Conservation (phyloP, 2,329 filamentous ascomycete genomes). For the Drechslerella coelobrocha region DNA sequence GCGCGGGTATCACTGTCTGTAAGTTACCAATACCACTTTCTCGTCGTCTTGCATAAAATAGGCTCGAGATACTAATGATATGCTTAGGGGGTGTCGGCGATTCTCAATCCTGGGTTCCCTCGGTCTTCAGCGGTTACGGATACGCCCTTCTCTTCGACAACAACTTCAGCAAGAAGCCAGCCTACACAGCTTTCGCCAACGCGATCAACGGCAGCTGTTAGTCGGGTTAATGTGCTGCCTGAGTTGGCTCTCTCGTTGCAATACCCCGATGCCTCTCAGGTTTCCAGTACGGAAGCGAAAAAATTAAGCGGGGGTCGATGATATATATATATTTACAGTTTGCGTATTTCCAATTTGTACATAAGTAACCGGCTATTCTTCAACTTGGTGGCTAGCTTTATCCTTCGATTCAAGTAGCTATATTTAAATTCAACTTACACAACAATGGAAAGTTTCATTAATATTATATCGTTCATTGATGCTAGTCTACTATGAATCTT, state of each 20-base stretch:
- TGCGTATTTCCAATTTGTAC: not conserved
- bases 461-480: too few species aligned
- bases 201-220: slow-evolving; percentile 56
- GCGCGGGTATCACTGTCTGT: slow-evolving; percentile 72
- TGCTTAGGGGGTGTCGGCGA: slow-evolving; percentile 58
- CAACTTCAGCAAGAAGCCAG: slow-evolving; percentile 63
- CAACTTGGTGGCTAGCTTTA: too few species aligned
- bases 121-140: slow-evolving; percentile 59
- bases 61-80: slow-evolving; percentile 10
- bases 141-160: slow-evolving; percentile 66
- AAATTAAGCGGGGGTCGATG: too few species aligned
- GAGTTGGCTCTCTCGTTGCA: not conserved
- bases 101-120: slow-evolving; percentile 64
- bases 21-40: slow-evolving; percentile 11
- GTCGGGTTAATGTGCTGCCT: not conserved
- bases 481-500: too few species aligned
- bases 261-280: too few species aligned
- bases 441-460: too few species aligned
- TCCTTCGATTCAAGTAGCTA: not conserved
- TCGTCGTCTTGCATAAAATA: not conserved
- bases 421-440: not conserved
- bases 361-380: not conserved
- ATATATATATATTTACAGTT: slow-evolving; percentile 28
- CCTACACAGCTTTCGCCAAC: slow-evolving; percentile 62
- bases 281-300: too few species aligned